Evolutionary conservation across 1,284 basidiomycete genomes (phyloP).

Genomic region (Sparassis latifolia): DNA sequence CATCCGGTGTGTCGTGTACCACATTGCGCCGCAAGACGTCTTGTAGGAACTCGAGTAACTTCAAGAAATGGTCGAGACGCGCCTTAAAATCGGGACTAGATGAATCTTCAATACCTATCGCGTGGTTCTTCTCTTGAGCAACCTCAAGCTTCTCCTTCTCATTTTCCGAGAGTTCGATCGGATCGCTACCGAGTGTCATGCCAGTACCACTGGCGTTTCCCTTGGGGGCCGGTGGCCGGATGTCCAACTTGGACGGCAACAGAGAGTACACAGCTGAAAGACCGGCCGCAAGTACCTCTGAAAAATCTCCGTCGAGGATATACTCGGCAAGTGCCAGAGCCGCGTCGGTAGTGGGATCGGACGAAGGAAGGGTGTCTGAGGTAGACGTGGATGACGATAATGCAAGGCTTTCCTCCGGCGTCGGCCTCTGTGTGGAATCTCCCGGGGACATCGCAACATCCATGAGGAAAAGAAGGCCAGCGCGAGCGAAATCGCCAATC

Average conservation of each 20-base stretch:
- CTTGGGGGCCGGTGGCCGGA: slow-evolving; percentile 41
- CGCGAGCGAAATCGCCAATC: slow-evolving; percentile 91
- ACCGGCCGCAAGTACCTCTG: slow-evolving; percentile 92
- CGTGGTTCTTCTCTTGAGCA: slow-evolving; percentile 47
- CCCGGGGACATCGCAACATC: slow-evolving; percentile 86
- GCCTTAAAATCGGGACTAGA: slow-evolving; percentile 71
- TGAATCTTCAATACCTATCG: slow-evolving; percentile 70
- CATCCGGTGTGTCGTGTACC: slow-evolving; percentile 31
- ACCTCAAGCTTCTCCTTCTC: slow-evolving; percentile 47
- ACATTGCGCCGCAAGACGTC: slow-evolving; percentile 74
- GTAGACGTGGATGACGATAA: slow-evolving; percentile 24
- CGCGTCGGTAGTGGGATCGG: slow-evolving; percentile 75
- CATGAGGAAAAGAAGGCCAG: slow-evolving; percentile 88
- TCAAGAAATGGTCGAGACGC: slow-evolving; percentile 84
- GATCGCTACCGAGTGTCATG: slow-evolving; percentile 63
- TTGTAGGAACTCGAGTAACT: slow-evolving; percentile 87
- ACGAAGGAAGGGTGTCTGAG: slow-evolving; percentile 10
- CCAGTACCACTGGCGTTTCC: slow-evolving; percentile 35
- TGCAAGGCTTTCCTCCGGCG: slow-evolving; percentile 26
- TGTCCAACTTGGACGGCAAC: slow-evolving; percentile 81
- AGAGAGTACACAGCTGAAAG: slow-evolving; percentile 91
- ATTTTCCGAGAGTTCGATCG: slow-evolving; percentile 37
- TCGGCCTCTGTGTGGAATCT: slow-evolving; percentile 37
- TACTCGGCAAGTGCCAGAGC: slow-evolving; percentile 86
- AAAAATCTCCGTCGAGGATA: slow-evolving; percentile 93